phyloP scores from a whole-genome alignment of 148 eudicot species.

The Fagopyrum homotropicum region DNA sequence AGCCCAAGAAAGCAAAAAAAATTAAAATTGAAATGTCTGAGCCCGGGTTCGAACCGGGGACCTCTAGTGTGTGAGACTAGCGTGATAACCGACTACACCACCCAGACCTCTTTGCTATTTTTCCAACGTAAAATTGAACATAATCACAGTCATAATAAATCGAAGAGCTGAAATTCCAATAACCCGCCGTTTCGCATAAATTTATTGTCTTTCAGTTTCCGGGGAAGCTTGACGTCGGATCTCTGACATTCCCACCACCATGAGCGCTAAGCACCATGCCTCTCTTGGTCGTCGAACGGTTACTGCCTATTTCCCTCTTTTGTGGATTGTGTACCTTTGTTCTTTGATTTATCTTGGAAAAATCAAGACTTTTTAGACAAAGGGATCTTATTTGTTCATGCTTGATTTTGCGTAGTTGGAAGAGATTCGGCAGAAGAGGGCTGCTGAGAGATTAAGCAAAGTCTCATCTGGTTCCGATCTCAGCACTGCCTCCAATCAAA shows the following conservation, averaged over 20 bases:
- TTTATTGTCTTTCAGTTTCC: not conserved
- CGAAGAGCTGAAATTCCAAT: not conserved
- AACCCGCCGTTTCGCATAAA: constrained; percentile 8
- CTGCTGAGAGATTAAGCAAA: constrained; percentile 78
- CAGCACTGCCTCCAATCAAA: constrained; percentile 35
- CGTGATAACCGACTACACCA: constrained; percentile 99
- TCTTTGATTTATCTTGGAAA: not conserved
- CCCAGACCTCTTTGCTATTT: constrained; percentile 42
- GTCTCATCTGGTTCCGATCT: constrained; percentile 86
- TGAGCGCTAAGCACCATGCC: constrained; percentile 50
- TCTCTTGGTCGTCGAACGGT: constrained; percentile 80
- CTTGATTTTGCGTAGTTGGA: constrained; percentile 37
- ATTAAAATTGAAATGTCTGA: constrained; percentile 38
- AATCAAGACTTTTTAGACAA: not conserved
- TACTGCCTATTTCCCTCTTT: constrained; percentile 11
- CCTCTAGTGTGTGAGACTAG: constrained; percentile 99
- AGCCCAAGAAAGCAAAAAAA: too few species aligned
- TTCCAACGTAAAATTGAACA: constrained; percentile 17
- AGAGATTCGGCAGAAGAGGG: constrained; percentile 85
- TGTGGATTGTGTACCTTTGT: not conserved
- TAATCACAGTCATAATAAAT: not conserved
- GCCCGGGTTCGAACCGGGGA: constrained; percentile 99
- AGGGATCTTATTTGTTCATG: not conserved
- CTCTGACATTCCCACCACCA: constrained; percentile 10
- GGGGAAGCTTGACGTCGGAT: constrained; percentile 7